A percentile compares a stretch with the other conserved stretches of the same genome.
phyloP scores from a whole-genome alignment of 2,329 filamentous ascomycete genomes.

The Kalaharituber pfeilii region DNA sequence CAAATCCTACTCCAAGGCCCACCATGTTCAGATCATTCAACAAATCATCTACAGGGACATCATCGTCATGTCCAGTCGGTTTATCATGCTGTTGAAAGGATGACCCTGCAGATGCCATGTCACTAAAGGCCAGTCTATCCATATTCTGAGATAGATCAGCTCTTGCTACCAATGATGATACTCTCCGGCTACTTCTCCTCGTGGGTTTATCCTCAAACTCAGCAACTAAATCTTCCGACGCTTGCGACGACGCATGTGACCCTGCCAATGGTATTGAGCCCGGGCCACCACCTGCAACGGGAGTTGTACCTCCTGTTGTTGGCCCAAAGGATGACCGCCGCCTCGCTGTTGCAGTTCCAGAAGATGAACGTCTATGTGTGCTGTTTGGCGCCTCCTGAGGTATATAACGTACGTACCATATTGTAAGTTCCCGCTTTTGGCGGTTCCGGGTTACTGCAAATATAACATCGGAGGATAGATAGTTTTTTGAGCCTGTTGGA shows the following conservation, averaged over 20 bases:
- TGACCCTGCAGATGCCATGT: slow-evolving; percentile 52
- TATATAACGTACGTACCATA: slow-evolving; percentile 71
- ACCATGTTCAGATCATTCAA: slow-evolving; percentile 53
- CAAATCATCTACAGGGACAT: slow-evolving; percentile 45
- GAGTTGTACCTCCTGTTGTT: slow-evolving; percentile 59
- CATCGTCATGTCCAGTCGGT: not conserved
- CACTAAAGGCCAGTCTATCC: slow-evolving; percentile 51
- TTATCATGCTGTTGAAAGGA: slow-evolving; percentile 36
- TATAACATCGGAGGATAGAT: slow-evolving; percentile 34
- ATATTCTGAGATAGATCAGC: slow-evolving; percentile 74
- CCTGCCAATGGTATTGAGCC: slow-evolving; percentile 34
- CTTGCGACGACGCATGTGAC: not conserved
- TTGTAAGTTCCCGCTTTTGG: slow-evolving; percentile 56
- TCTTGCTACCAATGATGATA: slow-evolving; percentile 79
- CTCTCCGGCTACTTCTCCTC: slow-evolving; percentile 50
- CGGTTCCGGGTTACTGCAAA: slow-evolving; percentile 68
- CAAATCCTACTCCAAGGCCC: slow-evolving; percentile 19
- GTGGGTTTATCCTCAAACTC: slow-evolving; percentile 40
- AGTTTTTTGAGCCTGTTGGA: slow-evolving; percentile 4
- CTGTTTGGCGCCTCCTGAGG: slow-evolving; percentile 42
- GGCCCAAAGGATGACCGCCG: slow-evolving; percentile 50
- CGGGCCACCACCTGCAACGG: slow-evolving; percentile 36
- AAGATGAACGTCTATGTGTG: slow-evolving; percentile 34
- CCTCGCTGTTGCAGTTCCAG: slow-evolving; percentile 47
- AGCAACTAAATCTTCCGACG: slow-evolving; percentile 38